Evolutionary conservation across 495 filamentous ascomycete genomes (phyloP).

Genomic region (Gamarada debralockiae): DNA sequence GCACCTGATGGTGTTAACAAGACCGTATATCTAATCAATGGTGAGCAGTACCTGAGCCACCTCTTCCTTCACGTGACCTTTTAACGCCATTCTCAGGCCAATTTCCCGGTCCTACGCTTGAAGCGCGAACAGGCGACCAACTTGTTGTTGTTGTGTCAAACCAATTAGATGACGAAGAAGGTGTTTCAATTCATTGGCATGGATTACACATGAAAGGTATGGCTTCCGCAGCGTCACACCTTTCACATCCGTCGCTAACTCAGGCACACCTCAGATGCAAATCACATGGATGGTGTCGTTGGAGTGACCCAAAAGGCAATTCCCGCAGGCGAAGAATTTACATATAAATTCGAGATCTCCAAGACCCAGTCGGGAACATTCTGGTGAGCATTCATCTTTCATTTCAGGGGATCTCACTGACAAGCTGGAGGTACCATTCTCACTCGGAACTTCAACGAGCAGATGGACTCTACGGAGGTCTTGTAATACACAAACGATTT

Average conservation of each 20-base stretch:
- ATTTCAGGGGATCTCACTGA: neutral
- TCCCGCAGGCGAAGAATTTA: slow-evolving; percentile 1
- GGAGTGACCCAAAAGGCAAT: slow-evolving; percentile 13
- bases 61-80: neutral
- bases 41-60: neutral
- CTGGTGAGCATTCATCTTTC: slow-evolving; percentile 1
- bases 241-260: no score
- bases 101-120: slow-evolving; percentile 17
- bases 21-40: slow-evolving; percentile 30
- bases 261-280: no score
- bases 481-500: slow-evolving; percentile 13
- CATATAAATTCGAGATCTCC: slow-evolving; percentile 12
- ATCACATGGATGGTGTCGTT: slow-evolving; percentile 18
- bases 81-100: neutral
- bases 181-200: slow-evolving; percentile 18
- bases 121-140: slow-evolving; percentile 17
- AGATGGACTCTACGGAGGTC: slow-evolving; percentile 17
- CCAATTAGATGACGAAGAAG: slow-evolving; percentile 8
- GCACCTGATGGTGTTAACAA: slow-evolving; percentile 43
- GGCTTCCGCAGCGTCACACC: no score
- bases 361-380: slow-evolving; percentile 10
- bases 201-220: slow-evolving; percentile 19
- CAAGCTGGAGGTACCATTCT: slow-evolving; percentile 12
- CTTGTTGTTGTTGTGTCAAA: slow-evolving; percentile 17
- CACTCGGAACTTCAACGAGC: slow-evolving; percentile 20